phyloP scores from a whole-genome alignment of 1,139 yeast genomes.

The Yarrowia galli region DNA sequence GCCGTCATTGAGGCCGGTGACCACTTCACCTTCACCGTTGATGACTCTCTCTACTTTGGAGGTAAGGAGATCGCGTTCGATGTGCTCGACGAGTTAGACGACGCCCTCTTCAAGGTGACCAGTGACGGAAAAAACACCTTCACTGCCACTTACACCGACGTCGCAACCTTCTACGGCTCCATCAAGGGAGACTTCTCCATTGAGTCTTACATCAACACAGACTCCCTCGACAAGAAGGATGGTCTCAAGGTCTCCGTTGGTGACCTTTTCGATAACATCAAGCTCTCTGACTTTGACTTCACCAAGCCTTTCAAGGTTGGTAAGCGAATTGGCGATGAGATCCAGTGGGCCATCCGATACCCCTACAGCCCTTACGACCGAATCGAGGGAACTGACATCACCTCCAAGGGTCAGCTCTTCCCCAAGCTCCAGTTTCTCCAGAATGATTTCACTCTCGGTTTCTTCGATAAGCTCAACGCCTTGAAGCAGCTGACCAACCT shows the following conservation, averaged over 20 bases:
- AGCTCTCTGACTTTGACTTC: not conserved
- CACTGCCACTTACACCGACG: slow-evolving; percentile 7
- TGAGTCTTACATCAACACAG: slow-evolving; percentile 12
- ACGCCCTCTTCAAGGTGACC: not conserved
- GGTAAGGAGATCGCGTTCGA: not conserved
- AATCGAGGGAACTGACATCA: slow-evolving; percentile 1
- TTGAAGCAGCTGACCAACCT: not conserved
- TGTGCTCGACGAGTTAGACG: not conserved
- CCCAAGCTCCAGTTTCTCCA: slow-evolving; percentile 11
- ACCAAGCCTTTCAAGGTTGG: slow-evolving; percentile 20
- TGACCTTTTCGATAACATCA: not conserved
- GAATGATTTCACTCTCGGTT: not conserved
- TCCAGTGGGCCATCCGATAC: slow-evolving; percentile 5
- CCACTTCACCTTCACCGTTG: slow-evolving; percentile 1
- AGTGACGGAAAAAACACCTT: not conserved
- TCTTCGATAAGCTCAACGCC: not conserved
- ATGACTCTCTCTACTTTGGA: not conserved
- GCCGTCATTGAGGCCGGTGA: slow-evolving; percentile 5
- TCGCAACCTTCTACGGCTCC: not conserved
- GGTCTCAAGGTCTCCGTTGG: not conserved
- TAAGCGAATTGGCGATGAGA: not conserved
- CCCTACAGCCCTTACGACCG: slow-evolving; percentile 16
- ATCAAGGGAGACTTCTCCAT: slow-evolving; percentile 2
- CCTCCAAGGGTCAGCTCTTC: slow-evolving; percentile 21
- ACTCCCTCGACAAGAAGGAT: not conserved